phyloP scores from a whole-genome alignment of 352 stramenopile genomes.

The Globisporangium sylvaticum region DNA sequence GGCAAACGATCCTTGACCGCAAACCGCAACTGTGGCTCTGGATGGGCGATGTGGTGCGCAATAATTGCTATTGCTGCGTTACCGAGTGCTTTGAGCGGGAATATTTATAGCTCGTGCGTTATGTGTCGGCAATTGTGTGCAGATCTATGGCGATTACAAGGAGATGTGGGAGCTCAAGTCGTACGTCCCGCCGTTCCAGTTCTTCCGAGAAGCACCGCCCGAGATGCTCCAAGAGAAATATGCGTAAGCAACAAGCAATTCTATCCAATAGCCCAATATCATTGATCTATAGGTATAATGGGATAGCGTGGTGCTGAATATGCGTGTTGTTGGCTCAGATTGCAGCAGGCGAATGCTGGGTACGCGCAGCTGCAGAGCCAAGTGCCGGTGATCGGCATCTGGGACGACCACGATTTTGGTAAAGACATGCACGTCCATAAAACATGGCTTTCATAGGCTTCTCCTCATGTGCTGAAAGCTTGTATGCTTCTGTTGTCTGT shows the following conservation, averaged over 20 bases:
- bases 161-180: conserved; percentile 41
- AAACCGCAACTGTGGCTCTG: conserved; percentile 75
- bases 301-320: not conserved
- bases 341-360: conserved; percentile 46
- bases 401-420: conserved; percentile 89
- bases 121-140: not conserved
- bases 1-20: conserved; percentile 46
- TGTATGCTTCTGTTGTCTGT: not conserved
- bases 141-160: conserved; percentile 78
- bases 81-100: no score
- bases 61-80: no score
- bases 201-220: conserved; percentile 47
- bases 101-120: no score
- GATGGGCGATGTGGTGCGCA: conserved; percentile 83
- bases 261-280: not conserved
- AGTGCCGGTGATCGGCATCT: conserved; percentile 73
- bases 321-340: conserved; percentile 22
- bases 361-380: conserved; percentile 48
- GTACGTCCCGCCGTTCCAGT: conserved; percentile 36
- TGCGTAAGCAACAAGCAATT: conserved; percentile 25
- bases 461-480: not conserved
- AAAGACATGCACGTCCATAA: conserved; percentile 12
- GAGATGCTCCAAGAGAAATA: conserved; percentile 55
- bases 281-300: no score
- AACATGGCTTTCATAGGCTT: not conserved